These are phyloP conservation scores for Remersonia thermophila DNA, from an alignment of 2,329 filamentous ascomycete genomes.

Conservation along the genomic window DNA sequence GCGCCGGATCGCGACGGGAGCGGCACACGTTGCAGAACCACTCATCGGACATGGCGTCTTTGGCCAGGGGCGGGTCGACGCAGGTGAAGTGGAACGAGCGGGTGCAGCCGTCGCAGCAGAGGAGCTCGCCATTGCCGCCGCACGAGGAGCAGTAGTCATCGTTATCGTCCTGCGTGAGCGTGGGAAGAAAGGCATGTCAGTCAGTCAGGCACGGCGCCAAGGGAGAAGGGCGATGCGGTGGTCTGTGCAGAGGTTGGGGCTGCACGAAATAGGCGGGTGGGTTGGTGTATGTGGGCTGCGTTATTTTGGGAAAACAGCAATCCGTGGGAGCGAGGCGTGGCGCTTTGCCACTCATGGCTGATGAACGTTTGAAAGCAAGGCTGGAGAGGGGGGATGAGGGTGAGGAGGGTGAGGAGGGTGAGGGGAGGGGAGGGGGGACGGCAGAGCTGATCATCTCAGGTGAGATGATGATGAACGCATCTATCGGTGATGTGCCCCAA, in stretches of 20 bases:
- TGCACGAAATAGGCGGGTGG: slow-evolving; percentile 12
- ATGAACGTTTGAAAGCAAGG: neutral
- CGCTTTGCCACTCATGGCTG: slow-evolving; percentile 10
- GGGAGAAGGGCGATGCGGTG: no score
- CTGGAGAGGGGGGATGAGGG: neutral
- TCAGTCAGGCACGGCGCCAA: slow-evolving; percentile 24
- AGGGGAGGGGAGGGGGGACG: no score
- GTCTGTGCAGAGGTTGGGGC: no score
- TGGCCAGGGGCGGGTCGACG: slow-evolving; percentile 55
- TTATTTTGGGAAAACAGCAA: slow-evolving; percentile 24
- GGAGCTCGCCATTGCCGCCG: slow-evolving; percentile 67
- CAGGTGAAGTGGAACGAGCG: slow-evolving; percentile 85
- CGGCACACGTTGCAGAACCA: slow-evolving; percentile 76
- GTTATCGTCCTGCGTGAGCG: slow-evolving; percentile 49
- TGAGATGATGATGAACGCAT: neutral
- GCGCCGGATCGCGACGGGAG: slow-evolving; percentile 35
- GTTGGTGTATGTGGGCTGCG: slow-evolving; percentile 19
- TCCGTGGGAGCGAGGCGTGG: slow-evolving; percentile 11
- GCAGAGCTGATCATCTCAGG: neutral
- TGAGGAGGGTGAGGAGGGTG: no score
- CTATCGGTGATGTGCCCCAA: no score
- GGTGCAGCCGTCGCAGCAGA: slow-evolving; percentile 89
- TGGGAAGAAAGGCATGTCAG: slow-evolving; percentile 8
- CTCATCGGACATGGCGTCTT: slow-evolving; percentile 50
- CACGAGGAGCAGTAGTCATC: slow-evolving; percentile 86